Conservation (phyloP, 2,329 filamentous ascomycete species). For the Phoma sp. region DNA sequence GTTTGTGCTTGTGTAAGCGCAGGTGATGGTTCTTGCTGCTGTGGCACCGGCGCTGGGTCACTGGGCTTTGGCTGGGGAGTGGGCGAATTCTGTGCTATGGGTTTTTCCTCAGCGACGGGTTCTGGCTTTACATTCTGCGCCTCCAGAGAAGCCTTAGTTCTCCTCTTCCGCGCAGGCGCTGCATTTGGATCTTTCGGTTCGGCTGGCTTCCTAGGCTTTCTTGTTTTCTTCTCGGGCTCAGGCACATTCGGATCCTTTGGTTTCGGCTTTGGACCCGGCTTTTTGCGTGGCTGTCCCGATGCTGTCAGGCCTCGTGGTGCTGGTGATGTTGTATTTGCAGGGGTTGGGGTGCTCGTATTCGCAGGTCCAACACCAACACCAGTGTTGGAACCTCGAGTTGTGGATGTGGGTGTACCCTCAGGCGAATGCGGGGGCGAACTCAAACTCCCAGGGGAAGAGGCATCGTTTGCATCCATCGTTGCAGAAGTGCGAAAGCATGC, state of each 20-base stretch:
- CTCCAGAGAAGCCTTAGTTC: conserved; percentile 48
- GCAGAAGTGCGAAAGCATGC: conserved; percentile 22
- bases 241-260: conserved; percentile 43
- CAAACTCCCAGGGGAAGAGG: conserved; percentile 45
- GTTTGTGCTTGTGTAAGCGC: conserved; percentile 32
- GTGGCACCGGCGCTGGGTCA: conserved; percentile 29
- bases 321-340: conserved; percentile 37
- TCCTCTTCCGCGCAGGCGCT: conserved; percentile 57
- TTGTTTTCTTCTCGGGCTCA: conserved; percentile 51
- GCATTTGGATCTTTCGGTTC: conserved; percentile 58
- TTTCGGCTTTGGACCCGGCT: conserved; percentile 52
- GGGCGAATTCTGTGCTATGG: conserved; percentile 29
- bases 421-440: conserved; percentile 49
- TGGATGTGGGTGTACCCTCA: conserved; percentile 41
- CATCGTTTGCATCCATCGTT: conserved; percentile 42
- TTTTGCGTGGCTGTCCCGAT: conserved; percentile 48
- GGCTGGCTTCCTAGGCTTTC: conserved; percentile 53
- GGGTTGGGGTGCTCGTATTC: conserved; percentile 36
- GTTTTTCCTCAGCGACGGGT: conserved; percentile 33
- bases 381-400: conserved; percentile 36
- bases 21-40: conserved; percentile 37
- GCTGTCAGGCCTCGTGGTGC: conserved; percentile 43
- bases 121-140: conserved; percentile 38
- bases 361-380: conserved; percentile 39
- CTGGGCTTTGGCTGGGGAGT: conserved; percentile 39